These are phyloP conservation scores for Crucihimalaya himalaica DNA, from an alignment of 345 rosid genomes.

Conservation along the genomic window DNA sequence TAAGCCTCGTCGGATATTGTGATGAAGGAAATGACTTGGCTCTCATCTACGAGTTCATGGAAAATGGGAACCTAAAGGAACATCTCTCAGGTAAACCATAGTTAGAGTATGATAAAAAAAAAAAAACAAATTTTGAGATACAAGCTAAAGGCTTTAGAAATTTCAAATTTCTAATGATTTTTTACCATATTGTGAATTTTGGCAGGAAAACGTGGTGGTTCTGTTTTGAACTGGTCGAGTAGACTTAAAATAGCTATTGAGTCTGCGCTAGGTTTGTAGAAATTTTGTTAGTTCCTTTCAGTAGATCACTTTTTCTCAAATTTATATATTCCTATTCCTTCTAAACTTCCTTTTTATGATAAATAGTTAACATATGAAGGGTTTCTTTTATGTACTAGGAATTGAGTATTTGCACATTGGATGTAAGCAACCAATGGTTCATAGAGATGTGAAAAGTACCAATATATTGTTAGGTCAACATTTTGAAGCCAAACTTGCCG, in stretches of 20 bases:
- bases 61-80: conserved; percentile 38
- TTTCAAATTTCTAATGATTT: not conserved
- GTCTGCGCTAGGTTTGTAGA: conserved; percentile 45
- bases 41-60: conserved; percentile 52
- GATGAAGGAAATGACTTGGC: conserved; percentile 39
- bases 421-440: conserved; percentile 43
- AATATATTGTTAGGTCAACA: conserved; percentile 43
- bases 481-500: conserved; percentile 44
- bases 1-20: conserved; percentile 47
- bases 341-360: not conserved
- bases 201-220: conserved; percentile 9
- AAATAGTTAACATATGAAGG: not conserved
- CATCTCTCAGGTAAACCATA: conserved; percentile 38
- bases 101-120: not conserved
- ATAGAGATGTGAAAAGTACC: conserved; percentile 46
- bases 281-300: not conserved
- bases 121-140: no score
- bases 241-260: conserved; percentile 46
- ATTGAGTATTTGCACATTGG: conserved; percentile 46
- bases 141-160: not conserved
- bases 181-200: not conserved
- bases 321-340: not conserved
- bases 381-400: not conserved
- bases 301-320: not conserved
- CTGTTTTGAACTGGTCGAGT: conserved; percentile 39